Base-by-base conservation (phyloP, 306 rosid species). In the Sicyos edulis region DNA sequence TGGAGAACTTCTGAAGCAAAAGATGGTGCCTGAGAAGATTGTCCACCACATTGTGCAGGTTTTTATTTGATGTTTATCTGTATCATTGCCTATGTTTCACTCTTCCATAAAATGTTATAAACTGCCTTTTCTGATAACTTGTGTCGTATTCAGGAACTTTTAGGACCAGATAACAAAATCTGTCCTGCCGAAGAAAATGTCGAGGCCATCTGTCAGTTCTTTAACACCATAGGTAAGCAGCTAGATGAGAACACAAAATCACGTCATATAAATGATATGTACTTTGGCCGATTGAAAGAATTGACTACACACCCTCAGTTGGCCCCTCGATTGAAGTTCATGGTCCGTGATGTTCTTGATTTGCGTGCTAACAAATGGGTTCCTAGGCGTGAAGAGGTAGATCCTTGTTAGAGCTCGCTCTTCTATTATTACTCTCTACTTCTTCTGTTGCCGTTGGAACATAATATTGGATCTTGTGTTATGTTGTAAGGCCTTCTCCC, bases 301-400 rank as follows among this genome's bases (percentile, higher is more conserved):
- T 74, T 95, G 85, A 74, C 90, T 74, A 54, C 82, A 11, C 84
- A 85, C 75, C 85, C 96, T 52, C 95, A 84, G 69, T 86, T 95
- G 84, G 92, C 84, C 54, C 86, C 88, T 50, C 89, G 99, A 56
- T 61, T 89, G 86, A 89, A 87, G 82, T 95, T 95, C 80, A 85
- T 95, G 99, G 81, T 95, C 57, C 97, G 97, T 8, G 84, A 89
- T 73, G 81, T 95, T 34, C 71, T 91, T 76, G 99, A 95, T 58
- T 79, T 95, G 83, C 95, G 99, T 34, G 14, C 95, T 72, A 86
- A 84, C 79, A 86, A 79, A 51, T 95, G 99, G 99, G 82, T 95
- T 78, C 99, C 99, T 24, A 86, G 99, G 77, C 97, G 97, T 5
- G 99, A 95, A 78, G 97, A 95, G 99, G 99, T 95, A 83, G 71